Evolutionary conservation across 306 rosid species (phyloP), one percentile per base, ranked within the genome.

Genomic region (Inga laurina): DNA sequence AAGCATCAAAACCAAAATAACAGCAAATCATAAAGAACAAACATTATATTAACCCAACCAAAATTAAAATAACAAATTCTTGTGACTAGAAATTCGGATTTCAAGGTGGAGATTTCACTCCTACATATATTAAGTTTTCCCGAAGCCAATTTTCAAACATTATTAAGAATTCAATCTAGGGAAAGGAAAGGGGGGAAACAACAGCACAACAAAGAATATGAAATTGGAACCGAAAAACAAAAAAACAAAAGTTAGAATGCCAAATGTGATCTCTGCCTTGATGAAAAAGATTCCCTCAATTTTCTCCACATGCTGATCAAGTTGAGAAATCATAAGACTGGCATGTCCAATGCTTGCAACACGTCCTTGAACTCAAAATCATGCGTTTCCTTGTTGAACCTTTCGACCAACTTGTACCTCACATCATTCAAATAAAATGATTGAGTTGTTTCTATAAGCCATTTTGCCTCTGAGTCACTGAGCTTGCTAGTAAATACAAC

Each of bases 301-400:
- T 75, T 75, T 11, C 79, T 56, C 74, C 74, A 34, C 24, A 34
- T n/a, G 18, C 43, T 32, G 74, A 24, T 5, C 39, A 13, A 44
- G 59, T 5, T 13, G 30, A 79, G 82, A 81, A 59, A 81, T 77
- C 88, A 94, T 73, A 92, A 56, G 72, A 72, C 78, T 34, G 99
- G 97, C 93, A 94, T 92, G 74, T 90, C 92, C 84, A 96, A 78
- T 8, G 90, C 92, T 88, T 87, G 94, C 83, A 96, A 84, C 74
- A 96, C 97, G 82, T 94, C 98, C 86, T 92, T 96, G 84, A 94
- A 94, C 88, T 96, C 98, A 71, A 96, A 96, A 45, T 94, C 99
- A n/a, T 12, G 91, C 8, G 99, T 86, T 77, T 94, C 88, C 84
- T 81, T 91, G 89, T 96, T 96, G 89, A 96, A 94, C 84, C 89